Evolutionary conservation across 1,284 basidiomycete genomes (phyloP).

Genomic region (Ceratobasidium sp.): DNA sequence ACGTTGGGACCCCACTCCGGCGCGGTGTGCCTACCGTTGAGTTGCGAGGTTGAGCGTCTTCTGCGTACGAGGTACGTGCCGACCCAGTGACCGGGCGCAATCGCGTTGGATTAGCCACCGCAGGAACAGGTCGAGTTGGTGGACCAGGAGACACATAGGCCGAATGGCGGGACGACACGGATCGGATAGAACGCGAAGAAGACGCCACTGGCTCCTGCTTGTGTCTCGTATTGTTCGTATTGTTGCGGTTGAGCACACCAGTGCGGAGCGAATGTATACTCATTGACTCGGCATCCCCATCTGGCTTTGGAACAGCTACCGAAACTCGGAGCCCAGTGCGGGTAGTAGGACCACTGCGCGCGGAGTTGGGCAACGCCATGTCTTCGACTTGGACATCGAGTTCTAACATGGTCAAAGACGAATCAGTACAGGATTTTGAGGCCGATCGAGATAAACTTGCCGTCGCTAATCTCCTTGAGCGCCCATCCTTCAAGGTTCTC

Average conservation of each 20-base stretch:
- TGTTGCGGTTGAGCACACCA: constrained; percentile 60
- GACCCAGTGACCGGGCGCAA: constrained; percentile 27
- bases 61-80: constrained; percentile 44
- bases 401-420: constrained; percentile 57
- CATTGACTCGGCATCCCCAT: constrained; percentile 56
- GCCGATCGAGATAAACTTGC: constrained; percentile 55
- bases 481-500: constrained; percentile 83
- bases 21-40: constrained; percentile 34
- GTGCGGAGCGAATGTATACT: constrained; percentile 65
- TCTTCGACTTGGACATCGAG: constrained; percentile 81
- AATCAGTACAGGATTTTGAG: constrained; percentile 14
- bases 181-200: constrained; percentile 43
- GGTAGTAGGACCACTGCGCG: constrained; percentile 44
- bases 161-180: constrained; percentile 36
- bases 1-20: constrained; percentile 19
- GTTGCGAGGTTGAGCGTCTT: constrained; percentile 26
- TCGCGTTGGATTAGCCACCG: constrained; percentile 40
- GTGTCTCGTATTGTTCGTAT: constrained; percentile 46
- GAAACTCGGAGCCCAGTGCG: constrained; percentile 45
- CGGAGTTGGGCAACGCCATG: background rate
- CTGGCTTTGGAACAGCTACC: constrained; percentile 42
- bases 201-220: constrained; percentile 33
- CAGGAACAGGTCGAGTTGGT: constrained; percentile 21
- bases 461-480: constrained; percentile 84
- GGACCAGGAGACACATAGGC: constrained; percentile 32